Base-by-base conservation (phyloP, 2,329 filamentous ascomycete genomes). In the Elsinoe fawcettii region DNA sequence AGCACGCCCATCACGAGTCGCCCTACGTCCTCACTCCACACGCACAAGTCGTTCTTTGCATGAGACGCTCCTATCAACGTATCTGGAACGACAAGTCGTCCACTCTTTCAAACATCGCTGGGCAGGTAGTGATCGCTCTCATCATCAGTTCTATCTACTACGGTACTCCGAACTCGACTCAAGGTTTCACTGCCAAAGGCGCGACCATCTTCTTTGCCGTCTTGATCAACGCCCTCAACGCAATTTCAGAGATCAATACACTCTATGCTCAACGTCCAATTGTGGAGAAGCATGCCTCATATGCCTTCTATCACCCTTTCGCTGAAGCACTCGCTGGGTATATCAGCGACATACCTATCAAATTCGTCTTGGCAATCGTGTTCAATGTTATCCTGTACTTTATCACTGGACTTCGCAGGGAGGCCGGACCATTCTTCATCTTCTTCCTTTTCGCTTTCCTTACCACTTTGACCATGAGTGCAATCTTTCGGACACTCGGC, bases 181-280 rank as follows among this genome's bases (percentile, higher is more conserved):
- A 84, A 6, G 69, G 87, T 0, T 87, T 87, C 66, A 66, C 80
- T 62, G 85, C 86, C 63, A 76, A 77, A 0, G 85, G 84, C 54
- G 78, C 83, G 0, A 70, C 85, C 4, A 88, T 87, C 73, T 79
- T 87, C 55, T 93, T 95, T 67, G 12, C 12, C 12, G 12, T 32
- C 30, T 6, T 32, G 6, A 32, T 32, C 30, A 32, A 32, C 12
- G 30, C 30, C 5, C 92, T 93, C 66, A 79, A 85, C 60, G 87
- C 83, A 68, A 86, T 87, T 57, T 79, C 93, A 36, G 89, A 93
- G 77, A 93, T 96, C 67, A 72, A 93, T 30, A 90, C 88, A 0
- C 79, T 95, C 4, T 96, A 93, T 68, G 82, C 88, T 1, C 90
- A 95, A 80, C 86, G 91, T 32, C 87, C 30, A 5, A 32, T 32